These are phyloP conservation scores for Phytophthora europaea DNA, from an alignment of 352 stramenopile species.

Conservation along the genomic window DNA sequence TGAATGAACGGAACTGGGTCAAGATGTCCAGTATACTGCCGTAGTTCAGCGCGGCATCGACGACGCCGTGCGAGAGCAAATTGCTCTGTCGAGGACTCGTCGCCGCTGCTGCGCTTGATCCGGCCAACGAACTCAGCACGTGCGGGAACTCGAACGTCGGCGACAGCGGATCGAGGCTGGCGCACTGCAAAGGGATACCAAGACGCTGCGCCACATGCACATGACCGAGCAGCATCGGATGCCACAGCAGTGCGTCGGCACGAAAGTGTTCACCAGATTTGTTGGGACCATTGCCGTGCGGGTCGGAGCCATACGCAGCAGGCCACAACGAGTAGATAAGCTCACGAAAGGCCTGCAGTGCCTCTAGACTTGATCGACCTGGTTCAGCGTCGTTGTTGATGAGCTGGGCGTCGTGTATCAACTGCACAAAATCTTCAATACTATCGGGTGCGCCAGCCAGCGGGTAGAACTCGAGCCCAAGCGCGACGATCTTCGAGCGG, in stretches of 20 bases:
- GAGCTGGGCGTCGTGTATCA: slow-evolving; percentile 21
- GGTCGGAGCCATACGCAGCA: slow-evolving; percentile 49
- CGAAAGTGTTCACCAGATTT: slow-evolving; percentile 45
- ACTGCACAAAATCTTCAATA: slow-evolving; percentile 20
- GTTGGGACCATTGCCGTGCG: slow-evolving; percentile 26
- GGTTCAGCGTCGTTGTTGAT: slow-evolving; percentile 28
- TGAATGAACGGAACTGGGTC: slow-evolving; percentile 47
- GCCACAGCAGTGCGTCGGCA: slow-evolving; percentile 47
- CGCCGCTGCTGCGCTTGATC: neutral
- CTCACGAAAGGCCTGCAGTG: slow-evolving; percentile 38
- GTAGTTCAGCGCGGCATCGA: slow-evolving; percentile 40
- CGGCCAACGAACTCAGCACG: slow-evolving; percentile 36
- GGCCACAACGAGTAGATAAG: slow-evolving; percentile 50
- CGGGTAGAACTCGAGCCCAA: slow-evolving; percentile 54
- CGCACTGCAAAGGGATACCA: slow-evolving; percentile 55
- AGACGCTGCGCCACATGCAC: slow-evolving; percentile 52
- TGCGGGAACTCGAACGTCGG: slow-evolving; percentile 54
- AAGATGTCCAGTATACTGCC: slow-evolving; percentile 40
- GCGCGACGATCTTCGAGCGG: slow-evolving; percentile 49
- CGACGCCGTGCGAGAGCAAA: slow-evolving; percentile 37
- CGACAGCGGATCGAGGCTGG: slow-evolving; percentile 42
- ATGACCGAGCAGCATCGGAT: slow-evolving; percentile 52
- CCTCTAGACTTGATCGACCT: slow-evolving; percentile 4
- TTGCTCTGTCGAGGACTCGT: slow-evolving; percentile 17
- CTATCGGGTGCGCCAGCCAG: slow-evolving; percentile 25